A percentile compares a stretch with the other conserved stretches of the same genome.
These are phyloP conservation scores for Zopfia rhizophila DNA, from an alignment of 2,329 filamentous ascomycete species.

Conservation along the genomic window DNA sequence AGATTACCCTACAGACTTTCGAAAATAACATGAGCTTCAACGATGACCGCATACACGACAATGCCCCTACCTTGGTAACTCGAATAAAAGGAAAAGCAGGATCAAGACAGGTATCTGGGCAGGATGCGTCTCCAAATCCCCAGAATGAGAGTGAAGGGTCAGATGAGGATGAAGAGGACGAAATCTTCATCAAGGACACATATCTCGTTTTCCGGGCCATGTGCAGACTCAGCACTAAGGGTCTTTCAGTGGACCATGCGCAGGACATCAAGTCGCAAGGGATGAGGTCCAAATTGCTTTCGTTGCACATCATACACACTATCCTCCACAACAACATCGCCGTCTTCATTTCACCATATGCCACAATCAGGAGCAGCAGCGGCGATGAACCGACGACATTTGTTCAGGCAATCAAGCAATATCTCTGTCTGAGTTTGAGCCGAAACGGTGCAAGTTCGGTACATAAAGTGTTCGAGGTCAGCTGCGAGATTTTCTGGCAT, in stretches of 20 bases:
- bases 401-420: constrained; percentile 94
- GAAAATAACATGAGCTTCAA: constrained; percentile 74
- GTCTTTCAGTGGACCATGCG: constrained; percentile 87
- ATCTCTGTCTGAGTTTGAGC: constrained; percentile 93
- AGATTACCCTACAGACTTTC: constrained; percentile 75
- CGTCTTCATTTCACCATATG: constrained; percentile 90
- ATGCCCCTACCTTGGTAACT: constrained; percentile 74
- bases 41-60: constrained; percentile 72
- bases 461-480: constrained; percentile 91
- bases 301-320: constrained; percentile 93
- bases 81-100: constrained; percentile 61
- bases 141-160: constrained; percentile 59
- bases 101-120: constrained; percentile 57
- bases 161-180: constrained; percentile 82
- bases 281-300: constrained; percentile 97
- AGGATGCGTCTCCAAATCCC: constrained; percentile 50
- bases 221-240: constrained; percentile 96
- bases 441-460: constrained; percentile 95
- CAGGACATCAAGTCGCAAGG: constrained; percentile 93
- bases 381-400: constrained; percentile 89
- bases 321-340: constrained; percentile 92
- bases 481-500: constrained; percentile 97
- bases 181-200: constrained; percentile 96
- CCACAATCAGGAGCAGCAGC: constrained; percentile 91
- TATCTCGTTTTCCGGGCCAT: constrained; percentile 98